A percentile compares a stretch with the other conserved stretches of the same genome.
phyloP scores from a whole-genome alignment of 192 early-diverging fungal species.

The Diversispora epigaea region DNA sequence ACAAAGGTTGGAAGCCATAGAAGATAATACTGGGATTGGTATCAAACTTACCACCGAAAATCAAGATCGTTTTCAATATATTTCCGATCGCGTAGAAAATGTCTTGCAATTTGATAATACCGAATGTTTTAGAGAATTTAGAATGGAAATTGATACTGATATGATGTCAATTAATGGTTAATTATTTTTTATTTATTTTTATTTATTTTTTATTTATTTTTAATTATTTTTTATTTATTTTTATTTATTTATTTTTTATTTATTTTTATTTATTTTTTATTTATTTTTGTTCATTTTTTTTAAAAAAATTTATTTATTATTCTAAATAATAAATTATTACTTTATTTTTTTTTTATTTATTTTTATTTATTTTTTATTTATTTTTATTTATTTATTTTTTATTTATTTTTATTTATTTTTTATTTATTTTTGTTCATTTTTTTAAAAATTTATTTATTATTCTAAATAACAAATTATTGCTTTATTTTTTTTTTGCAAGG shows the following conservation, averaged over 20 bases:
- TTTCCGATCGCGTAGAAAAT: not conserved
- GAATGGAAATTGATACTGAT: not conserved
- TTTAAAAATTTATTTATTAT: too few species aligned
- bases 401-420: not conserved
- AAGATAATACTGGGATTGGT: not conserved
- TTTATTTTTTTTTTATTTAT: not conserved
- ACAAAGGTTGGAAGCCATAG: not conserved
- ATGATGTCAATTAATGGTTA: slow-evolving; percentile 4
- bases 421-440: not conserved
- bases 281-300: not conserved
- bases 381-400: not conserved
- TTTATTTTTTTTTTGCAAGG: not conserved
- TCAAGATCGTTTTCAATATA: not conserved
- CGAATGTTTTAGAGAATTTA: not conserved
- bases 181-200: not conserved
- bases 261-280: not conserved
- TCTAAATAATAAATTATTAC: too few species aligned
- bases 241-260: not conserved
- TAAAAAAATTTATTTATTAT: too few species aligned
- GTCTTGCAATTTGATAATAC: not conserved
- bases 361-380: not conserved
- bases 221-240: too few species aligned
- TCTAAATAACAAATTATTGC: too few species aligned
- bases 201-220: too few species aligned
- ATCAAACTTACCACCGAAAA: not conserved